Base-by-base conservation (phyloP, 208 protist species). In the Wallacemonas sp. region DNA sequence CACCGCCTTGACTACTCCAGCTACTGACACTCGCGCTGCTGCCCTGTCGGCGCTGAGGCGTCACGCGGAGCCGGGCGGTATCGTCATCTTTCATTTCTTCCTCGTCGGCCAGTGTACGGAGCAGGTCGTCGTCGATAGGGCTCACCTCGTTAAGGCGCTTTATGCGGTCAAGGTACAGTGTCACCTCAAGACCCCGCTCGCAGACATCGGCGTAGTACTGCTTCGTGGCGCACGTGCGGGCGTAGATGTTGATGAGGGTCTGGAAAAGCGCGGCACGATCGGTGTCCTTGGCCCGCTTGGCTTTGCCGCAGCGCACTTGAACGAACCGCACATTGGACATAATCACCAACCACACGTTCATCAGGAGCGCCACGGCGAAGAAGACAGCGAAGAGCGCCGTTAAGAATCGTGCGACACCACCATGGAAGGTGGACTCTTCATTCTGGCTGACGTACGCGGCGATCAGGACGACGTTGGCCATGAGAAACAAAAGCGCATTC, bases 161-260 rank as follows among this genome's bases (percentile, higher is more conserved):
- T 26, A 58, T 58, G 51, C 51, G 51, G 42, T 75, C 69, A 1
- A 75, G 58, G 34, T 59, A 21, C 62, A 69, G 62, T 15, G 69
- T 62, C 22, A 64, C 28, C 24, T 56, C 45, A 17, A 74, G 31
- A 1, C 34, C 69, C 2, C 28, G 34, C 44, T 68, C 59, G 26
- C 41, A 64, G 22, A 68, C 38, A 1, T 60, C 30, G 9, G 66
- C 41, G 34, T 74, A 74, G 19, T 34, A 39, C 31, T 61, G 42
- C 22, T 39, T 51, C 15, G 45, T 45, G 17, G 42, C 61, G 31
- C 61, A 62, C 8, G 68, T 36, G 14, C 62, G 41, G 2, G 24
- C 19, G 62, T 65, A 74, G 8, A 51, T 53, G 28, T 26, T 26
- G 36, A 75, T 44, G 2, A 75, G 62, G 15, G 69, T 24, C 36